phyloP scores from a whole-genome alignment of 768 basidiomycete species.

The Pisolithus sp. region DNA sequence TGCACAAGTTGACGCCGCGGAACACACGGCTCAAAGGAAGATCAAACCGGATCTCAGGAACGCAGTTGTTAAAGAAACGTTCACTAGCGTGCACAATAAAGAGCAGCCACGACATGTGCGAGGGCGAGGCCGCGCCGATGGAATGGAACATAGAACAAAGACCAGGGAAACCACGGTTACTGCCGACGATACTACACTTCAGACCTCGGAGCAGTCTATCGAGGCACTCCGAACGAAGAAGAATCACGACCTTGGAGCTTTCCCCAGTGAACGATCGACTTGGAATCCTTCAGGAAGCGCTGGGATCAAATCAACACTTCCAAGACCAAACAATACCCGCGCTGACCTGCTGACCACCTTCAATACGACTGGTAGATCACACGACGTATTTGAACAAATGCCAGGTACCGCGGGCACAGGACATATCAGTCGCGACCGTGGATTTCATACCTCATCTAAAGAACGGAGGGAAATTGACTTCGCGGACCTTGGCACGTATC shows the following conservation, averaged over 20 bases:
- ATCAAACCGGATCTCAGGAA: slow-evolving; percentile 6
- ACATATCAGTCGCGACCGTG: too few relatives aligned
- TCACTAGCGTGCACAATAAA: slow-evolving; percentile 32
- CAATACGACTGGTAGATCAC: too few relatives aligned
- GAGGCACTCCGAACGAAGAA: slow-evolving; percentile 6
- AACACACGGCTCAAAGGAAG: not conserved
- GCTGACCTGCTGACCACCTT: too few relatives aligned
- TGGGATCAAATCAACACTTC: too few relatives aligned
- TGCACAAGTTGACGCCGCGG: slow-evolving; percentile 32
- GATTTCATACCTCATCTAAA: slow-evolving; percentile 12
- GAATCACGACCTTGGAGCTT: not conserved
- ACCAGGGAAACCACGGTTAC: not conserved
- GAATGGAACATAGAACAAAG: not conserved
- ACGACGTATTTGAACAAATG: too few relatives aligned
- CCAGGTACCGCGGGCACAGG: too few relatives aligned
- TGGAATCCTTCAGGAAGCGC: too few relatives aligned
- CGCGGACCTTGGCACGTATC: slow-evolving; percentile 46
- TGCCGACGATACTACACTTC: slow-evolving; percentile 1
- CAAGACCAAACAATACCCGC: too few relatives aligned
- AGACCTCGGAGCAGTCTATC: slow-evolving; percentile 3
- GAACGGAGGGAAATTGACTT: slow-evolving; percentile 60
- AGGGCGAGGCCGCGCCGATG: slow-evolving; percentile 1
- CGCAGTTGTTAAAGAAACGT: slow-evolving; percentile 27
- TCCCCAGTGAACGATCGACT: too few relatives aligned
- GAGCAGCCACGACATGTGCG: not conserved